A percentile compares a stretch with the other conserved stretches of the same genome.
These are phyloP conservation scores for Ocimum tenuiflorum DNA, from an alignment of 257 asterid species.

Conservation along the genomic window DNA sequence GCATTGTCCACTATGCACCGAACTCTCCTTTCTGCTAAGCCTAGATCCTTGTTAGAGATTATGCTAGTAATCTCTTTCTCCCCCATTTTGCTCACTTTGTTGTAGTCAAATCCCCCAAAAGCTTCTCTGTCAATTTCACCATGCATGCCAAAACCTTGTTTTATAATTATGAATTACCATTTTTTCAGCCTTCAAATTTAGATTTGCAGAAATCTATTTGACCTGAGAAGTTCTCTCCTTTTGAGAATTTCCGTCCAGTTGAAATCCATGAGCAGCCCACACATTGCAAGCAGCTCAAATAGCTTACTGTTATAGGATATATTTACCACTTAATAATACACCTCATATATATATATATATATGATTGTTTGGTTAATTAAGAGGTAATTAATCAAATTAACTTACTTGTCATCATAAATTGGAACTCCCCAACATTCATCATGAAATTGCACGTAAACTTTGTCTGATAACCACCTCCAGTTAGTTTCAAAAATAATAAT, in stretches of 20 bases:
- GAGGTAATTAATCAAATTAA: background rate
- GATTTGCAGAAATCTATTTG: background rate
- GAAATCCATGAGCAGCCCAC: conserved; percentile 91
- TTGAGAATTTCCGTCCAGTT: conserved; percentile 88
- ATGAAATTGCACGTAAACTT: conserved; percentile 68
- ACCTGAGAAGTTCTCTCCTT: conserved; percentile 64
- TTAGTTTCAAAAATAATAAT: background rate
- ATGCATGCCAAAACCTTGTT: background rate
- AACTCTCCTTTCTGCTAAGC: conserved; percentile 60
- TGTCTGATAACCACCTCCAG: conserved; percentile 40
- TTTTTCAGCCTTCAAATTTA: too few species aligned
- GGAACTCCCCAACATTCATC: conserved; percentile 99
- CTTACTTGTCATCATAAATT: conserved; percentile 85
- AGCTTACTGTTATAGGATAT: conserved; percentile 42
- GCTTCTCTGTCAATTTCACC: conserved; percentile 38
- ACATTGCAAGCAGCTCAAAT: conserved; percentile 82
- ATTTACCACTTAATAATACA: background rate
- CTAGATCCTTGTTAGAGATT: conserved; percentile 44
- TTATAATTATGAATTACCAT: too few species aligned
- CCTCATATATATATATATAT: too few species aligned
- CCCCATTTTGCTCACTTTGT: conserved; percentile 61
- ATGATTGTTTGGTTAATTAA: background rate
- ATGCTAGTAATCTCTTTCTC: conserved; percentile 59
- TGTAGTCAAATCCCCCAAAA: conserved; percentile 64
- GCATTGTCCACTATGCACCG: conserved; percentile 88